Base-by-base conservation (phyloP, 169 alveolate species). In the Prorocentrum cordatum region DNA sequence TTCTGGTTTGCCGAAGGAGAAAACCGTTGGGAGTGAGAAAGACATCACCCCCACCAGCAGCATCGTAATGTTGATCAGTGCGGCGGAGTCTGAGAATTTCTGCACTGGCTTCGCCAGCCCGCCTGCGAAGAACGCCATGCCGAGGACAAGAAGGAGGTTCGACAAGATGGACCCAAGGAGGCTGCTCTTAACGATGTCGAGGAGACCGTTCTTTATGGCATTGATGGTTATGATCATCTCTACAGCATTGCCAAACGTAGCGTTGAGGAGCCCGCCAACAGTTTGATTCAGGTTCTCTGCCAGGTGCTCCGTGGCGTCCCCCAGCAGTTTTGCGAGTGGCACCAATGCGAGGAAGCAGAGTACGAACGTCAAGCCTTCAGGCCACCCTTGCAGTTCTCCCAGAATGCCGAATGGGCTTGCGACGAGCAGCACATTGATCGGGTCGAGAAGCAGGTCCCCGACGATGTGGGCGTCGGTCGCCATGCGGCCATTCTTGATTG, bases 161-260 rank as follows among this genome's bases (percentile, higher is more conserved):
- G 95, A 93, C 39, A 93, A 58, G 45, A 93, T 93, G 36, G 94
- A 92, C 27, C 95, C 95, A 42, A 93, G 32, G 22, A 93, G 67
- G 32, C 94, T 93, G 7, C 95, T 93, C 70, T 92, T 94, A 18
- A 93, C 95, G 61, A 93, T 94, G 33, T 92, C 90, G 18, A 93
- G 66, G 26, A 90, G 68, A 20, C 94, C 94, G 33, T 93, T 93
- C 36, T 92, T 68, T 71, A 93, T 62, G n/a, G 94, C 95, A 83
- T 84, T 93, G 58, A 92, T 87, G 38, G 94, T 91, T 72, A 93
- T 86, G 20, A 93, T 90, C 92, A 91, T 91, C 79, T 93, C 95
- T 75, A 93, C 93, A 24, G 93, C 92, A 92, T 93, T 93, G 2
- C 95, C 95, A 92, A 93, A 93, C 7, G 94, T 91, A 32, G 95